Conservation (phyloP, 768 basidiomycete species). For the Lactarius pseudohatsudake region DNA sequence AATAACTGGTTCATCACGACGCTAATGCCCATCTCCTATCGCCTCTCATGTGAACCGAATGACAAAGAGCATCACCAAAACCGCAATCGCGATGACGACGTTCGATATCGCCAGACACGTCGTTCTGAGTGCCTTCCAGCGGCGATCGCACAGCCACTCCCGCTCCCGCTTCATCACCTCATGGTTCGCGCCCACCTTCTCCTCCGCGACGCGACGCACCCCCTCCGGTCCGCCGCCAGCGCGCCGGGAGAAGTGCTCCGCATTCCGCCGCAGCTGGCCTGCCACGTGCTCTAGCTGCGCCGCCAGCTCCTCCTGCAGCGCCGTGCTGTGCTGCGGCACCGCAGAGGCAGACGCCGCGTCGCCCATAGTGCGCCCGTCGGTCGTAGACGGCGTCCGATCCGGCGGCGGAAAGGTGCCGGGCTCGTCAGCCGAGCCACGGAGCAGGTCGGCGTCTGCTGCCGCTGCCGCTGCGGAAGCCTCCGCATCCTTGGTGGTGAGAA, state of each 20-base stretch:
- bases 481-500: background rate
- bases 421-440: slow-evolving; percentile 10
- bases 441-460: slow-evolving; percentile 10
- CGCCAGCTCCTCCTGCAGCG: slow-evolving; percentile 40
- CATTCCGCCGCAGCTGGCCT: slow-evolving; percentile 79
- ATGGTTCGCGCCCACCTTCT: no score
- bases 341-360: slow-evolving; percentile 37
- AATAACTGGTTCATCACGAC: no score
- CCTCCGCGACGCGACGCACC: no score
- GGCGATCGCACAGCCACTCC: slow-evolving; percentile 32
- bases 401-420: slow-evolving; percentile 36
- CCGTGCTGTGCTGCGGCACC: slow-evolving; percentile 33
- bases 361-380: slow-evolving; percentile 20
- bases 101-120: slow-evolving; percentile 52
- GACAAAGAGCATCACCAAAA: slow-evolving; percentile 61
- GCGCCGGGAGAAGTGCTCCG: slow-evolving; percentile 31
- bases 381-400: slow-evolving; percentile 22
- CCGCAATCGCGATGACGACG: slow-evolving; percentile 70
- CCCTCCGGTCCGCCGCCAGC: no score
- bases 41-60: slow-evolving; percentile 48
- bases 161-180: no score
- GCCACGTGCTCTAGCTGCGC: slow-evolving; percentile 85
- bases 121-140: slow-evolving; percentile 49
- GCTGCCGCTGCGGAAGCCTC: background rate
- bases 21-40: background rate